phyloP scores from a whole-genome alignment of 352 stramenopile species.

The Globisporangium alternatum region DNA sequence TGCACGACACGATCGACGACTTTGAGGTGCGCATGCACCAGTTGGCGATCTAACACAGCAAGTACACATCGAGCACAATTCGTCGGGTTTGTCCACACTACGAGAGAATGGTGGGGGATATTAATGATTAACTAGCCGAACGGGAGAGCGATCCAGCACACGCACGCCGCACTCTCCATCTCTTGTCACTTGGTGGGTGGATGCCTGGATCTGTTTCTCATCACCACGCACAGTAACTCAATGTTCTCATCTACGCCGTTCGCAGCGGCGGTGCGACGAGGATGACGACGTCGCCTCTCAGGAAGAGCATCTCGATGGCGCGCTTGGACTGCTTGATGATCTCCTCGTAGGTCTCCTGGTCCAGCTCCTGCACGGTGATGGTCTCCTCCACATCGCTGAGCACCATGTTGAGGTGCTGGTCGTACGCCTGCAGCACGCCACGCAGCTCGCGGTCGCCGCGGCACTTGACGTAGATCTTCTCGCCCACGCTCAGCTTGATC shows the following conservation, averaged over 20 bases:
- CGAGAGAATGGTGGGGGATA: conserved; percentile 12
- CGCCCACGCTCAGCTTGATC: conserved; percentile 97
- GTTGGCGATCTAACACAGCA: conserved; percentile 13
- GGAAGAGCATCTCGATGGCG: conserved; percentile 98
- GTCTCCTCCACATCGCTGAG: conserved; percentile 98
- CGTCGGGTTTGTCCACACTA: not conserved
- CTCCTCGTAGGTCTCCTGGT: conserved; percentile 98
- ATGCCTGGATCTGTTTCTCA: not conserved
- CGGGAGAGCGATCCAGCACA: not conserved
- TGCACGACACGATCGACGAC: conserved; percentile 32
- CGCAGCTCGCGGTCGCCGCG: conserved; percentile 95
- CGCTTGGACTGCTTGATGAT: conserved; percentile 95
- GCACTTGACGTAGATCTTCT: conserved; percentile 99
- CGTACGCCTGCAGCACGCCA: conserved; percentile 97
- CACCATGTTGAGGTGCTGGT: conserved; percentile 99
- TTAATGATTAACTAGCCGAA: conserved; percentile 13
- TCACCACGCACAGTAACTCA: not conserved
- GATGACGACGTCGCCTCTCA: conserved; percentile 98
- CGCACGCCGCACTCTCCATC: not conserved
- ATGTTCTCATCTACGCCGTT: conserved; percentile 40
- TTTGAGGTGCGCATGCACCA: conserved; percentile 39
- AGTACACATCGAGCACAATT: not conserved
- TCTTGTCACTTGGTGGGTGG: not conserved
- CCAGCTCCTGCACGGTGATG: conserved; percentile 95
- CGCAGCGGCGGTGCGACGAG: conserved; percentile 96